phyloP scores from a whole-genome alignment of 2,329 filamentous ascomycete species.

The Sporothrix brasiliensis region DNA sequence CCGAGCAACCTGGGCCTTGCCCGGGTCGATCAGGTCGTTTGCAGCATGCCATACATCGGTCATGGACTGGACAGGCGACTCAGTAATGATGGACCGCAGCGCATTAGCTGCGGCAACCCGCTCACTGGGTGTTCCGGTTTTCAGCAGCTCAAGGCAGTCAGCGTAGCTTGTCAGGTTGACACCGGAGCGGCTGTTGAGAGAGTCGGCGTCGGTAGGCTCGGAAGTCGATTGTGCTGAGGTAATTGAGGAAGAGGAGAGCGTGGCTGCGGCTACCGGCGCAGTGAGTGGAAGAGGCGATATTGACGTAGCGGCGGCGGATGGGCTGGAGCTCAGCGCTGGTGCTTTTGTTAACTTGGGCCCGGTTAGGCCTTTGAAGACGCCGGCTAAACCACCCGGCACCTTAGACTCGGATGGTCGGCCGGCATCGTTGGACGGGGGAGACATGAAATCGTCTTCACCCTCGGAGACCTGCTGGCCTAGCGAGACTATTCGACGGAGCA shows the following conservation, averaged over 20 bases:
- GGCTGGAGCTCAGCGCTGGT: slow-evolving; percentile 7
- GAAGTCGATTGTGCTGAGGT: slow-evolving; percentile 36
- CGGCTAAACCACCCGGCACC: slow-evolving; percentile 60
- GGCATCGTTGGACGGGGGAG: slow-evolving; percentile 62
- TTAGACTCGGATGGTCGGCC: slow-evolving; percentile 58
- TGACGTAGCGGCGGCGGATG: slow-evolving; percentile 2
- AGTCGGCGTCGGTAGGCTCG: slow-evolving; percentile 49
- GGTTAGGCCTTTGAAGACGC: slow-evolving; percentile 66
- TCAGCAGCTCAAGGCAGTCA: slow-evolving; percentile 59
- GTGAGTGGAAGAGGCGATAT: slow-evolving; percentile 26
- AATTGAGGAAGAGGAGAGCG: slow-evolving; percentile 41
- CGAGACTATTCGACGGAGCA: slow-evolving; percentile 51
- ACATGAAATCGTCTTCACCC: slow-evolving; percentile 59
- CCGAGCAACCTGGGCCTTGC: slow-evolving; percentile 58
- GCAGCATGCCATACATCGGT: slow-evolving; percentile 67
- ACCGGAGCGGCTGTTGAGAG: slow-evolving; percentile 47
- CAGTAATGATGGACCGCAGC: slow-evolving; percentile 59
- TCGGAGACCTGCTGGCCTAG: slow-evolving; percentile 49
- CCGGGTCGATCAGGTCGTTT: slow-evolving; percentile 64
- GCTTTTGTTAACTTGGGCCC: slow-evolving; percentile 58
- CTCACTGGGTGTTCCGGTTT: slow-evolving; percentile 55
- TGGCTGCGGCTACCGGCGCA: slow-evolving; percentile 43
- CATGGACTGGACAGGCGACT: slow-evolving; percentile 62
- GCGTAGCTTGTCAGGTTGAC: slow-evolving; percentile 56
- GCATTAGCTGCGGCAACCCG: slow-evolving; percentile 60